phyloP scores from a whole-genome alignment of 2,329 filamentous ascomycete genomes.

The Aschersonia sp. region DNA sequence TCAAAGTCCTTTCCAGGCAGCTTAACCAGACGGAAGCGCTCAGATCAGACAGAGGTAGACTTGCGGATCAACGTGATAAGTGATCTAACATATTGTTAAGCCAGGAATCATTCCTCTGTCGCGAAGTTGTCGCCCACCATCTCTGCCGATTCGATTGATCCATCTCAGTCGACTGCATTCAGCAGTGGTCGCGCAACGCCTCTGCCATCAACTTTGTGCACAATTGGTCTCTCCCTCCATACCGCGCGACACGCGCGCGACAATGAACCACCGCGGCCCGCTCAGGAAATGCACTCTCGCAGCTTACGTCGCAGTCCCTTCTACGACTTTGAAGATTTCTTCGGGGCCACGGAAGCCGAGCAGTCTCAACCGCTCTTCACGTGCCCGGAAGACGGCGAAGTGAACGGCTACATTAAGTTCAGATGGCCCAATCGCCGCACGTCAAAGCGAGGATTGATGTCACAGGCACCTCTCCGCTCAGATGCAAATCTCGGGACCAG shows the following conservation, averaged over 20 bases:
- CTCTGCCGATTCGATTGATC: background rate
- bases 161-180: background rate
- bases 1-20: no score
- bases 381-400: slow-evolving; percentile 17
- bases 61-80: no score
- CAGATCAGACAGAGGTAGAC: no score
- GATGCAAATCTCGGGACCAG: background rate
- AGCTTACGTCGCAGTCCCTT: slow-evolving; percentile 16
- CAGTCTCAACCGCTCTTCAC: slow-evolving; percentile 9
- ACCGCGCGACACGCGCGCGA: no score
- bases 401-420: slow-evolving; percentile 24
- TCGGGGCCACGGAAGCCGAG: slow-evolving; percentile 7
- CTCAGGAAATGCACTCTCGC: slow-evolving; percentile 2
- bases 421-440: slow-evolving; percentile 14
- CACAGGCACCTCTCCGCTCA: background rate
- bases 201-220: background rate
- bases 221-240: background rate
- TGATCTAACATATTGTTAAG: background rate
- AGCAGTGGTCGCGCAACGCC: background rate
- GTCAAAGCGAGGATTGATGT: background rate
- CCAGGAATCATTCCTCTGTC: background rate
- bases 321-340: slow-evolving; percentile 14
- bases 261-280: background rate
- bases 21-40: no score
- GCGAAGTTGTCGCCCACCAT: background rate